Percentiles rank a stretch among this genome's conserved stretches.
Evolutionary conservation across 2,329 filamentous ascomycete species (phyloP).

Genomic region (Penicillium sp.): DNA sequence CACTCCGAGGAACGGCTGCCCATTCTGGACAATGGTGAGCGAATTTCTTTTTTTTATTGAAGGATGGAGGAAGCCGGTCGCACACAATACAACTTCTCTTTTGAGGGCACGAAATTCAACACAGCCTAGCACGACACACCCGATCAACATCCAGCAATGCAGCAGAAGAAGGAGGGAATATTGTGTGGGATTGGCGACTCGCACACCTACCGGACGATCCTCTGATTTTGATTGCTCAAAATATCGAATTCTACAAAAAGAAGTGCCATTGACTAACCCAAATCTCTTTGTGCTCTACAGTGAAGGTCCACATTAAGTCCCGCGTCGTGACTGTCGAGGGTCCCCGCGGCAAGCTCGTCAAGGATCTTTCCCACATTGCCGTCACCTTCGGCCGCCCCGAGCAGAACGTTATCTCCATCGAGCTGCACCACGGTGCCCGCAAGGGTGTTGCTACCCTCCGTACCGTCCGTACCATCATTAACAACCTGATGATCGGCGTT

Average conservation of each 20-base stretch:
- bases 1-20: conserved; percentile 94
- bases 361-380: conserved; percentile 94
- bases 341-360: conserved; percentile 92
- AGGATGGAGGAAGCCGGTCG: conserved; percentile 14
- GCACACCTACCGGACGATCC: background rate
- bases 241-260: conserved; percentile 2
- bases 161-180: background rate
- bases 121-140: background rate
- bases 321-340: conserved; percentile 95
- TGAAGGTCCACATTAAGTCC: conserved; percentile 98
- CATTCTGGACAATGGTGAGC: conserved; percentile 93
- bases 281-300: conserved; percentile 51
- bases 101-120: conserved; percentile 3
- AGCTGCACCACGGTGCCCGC: conserved; percentile 96
- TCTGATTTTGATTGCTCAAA: conserved; percentile 5
- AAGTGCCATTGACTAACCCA: background rate
- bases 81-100: conserved; percentile 10
- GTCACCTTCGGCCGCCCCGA: conserved; percentile 90
- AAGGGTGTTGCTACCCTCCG: conserved; percentile 98
- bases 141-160: background rate
- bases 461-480: conserved; percentile 95
- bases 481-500: conserved; percentile 97
- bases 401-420: conserved; percentile 87
- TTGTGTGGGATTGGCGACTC: conserved; percentile 12
- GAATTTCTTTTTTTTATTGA: conserved; percentile 27